Conservation (phyloP, 2,329 filamentous ascomycete species). For the Exophiala sp. region DNA sequence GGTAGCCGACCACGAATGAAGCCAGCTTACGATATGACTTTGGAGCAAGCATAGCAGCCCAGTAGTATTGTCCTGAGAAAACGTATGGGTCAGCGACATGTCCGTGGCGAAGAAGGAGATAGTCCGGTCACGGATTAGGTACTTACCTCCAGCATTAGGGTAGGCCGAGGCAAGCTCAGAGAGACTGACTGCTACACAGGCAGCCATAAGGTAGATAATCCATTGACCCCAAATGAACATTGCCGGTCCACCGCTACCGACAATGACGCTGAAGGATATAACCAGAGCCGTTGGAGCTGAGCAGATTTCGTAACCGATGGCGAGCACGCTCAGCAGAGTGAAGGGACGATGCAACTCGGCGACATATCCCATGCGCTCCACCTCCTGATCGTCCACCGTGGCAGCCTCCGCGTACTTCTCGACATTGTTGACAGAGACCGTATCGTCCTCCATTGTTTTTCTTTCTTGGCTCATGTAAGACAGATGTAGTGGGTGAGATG, state of each 20-base stretch:
- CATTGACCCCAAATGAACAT: background rate
- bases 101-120: background rate
- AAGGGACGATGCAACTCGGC: background rate
- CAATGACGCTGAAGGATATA: background rate
- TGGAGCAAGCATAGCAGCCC: slow-evolving; percentile 37
- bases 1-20: slow-evolving; percentile 50
- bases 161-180: slow-evolving; percentile 47
- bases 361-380: background rate
- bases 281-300: background rate
- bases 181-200: slow-evolving; percentile 52
- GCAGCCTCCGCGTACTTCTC: background rate
- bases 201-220: background rate
- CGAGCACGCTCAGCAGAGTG: background rate
- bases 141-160: slow-evolving; percentile 52
- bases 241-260: background rate
- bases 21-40: slow-evolving; percentile 44
- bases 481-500: background rate
- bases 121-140: slow-evolving; percentile 30
- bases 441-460: background rate
- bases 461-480: background rate
- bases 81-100: background rate
- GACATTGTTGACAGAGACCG: background rate
- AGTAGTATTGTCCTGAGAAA: slow-evolving; percentile 9
- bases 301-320: background rate
- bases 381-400: background rate